Base-by-base conservation (phyloP, 2,329 filamentous ascomycete species). In the Beauveria scarabaeidicola region DNA sequence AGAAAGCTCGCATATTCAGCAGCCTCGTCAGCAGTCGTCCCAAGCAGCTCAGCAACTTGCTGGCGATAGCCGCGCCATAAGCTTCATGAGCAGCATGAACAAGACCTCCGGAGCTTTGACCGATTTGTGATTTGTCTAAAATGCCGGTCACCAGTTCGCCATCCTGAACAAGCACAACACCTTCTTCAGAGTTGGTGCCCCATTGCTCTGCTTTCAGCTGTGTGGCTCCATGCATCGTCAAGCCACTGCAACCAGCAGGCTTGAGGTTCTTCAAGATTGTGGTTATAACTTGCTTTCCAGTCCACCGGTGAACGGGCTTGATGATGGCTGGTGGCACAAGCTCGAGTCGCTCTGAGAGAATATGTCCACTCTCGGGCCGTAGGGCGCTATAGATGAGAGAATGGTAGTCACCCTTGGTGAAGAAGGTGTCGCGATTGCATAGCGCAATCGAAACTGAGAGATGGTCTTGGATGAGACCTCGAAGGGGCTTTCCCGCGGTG, bases 391-490 rank as follows among this genome's bases (percentile, higher is more conserved):
- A 99, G 6, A 99, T 80, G n/a, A 99, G 78, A 70, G 97, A 89
- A 64, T 97, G 90, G 70, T 97, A 99, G 62, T 95, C 87, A 40
- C 89, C 88, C 60, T 88, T 83, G 63, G 87, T 88, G 69, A 97
- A 96, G 70, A 97, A 93, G 3, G 89, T 90, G 72, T 99, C 94
- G 68, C 90, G 87, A 72, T 87, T 96, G 60, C 92, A 96, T 60
- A 99, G 83, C 73, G 88, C 88, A 3, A 96, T 90, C 48, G 90
- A 91, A 70, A 99, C 93, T 3, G 93, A 97, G 62, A 99, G 89
- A 73, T 99, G 94, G 80, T 99, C 94, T 74, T 99, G 95, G 74
- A 99, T 99, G 55, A 99, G 77, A 83, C 94, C 94, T 79, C 94
- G 83, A 17, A 99, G 79, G 0, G 94, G 94, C 69, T 96, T 96